A percentile compares a stretch with the other conserved stretches of the same genome.
Conservation (phyloP, 2,329 filamentous ascomycete genomes). For the Sporothrix brasiliensis region DNA sequence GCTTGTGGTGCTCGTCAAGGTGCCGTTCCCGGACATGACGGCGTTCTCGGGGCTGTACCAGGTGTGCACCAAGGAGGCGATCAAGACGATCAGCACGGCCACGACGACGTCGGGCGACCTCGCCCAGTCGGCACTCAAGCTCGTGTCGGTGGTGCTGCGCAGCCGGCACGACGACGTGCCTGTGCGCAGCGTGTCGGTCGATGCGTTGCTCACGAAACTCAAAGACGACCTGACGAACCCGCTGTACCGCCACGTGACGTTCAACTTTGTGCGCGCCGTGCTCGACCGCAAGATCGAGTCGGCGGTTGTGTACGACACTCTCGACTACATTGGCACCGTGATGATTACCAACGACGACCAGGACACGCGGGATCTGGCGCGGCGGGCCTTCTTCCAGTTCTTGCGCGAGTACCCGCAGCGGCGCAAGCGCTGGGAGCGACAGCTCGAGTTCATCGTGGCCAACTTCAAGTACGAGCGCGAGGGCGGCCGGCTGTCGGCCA, state of each 20-base stretch:
- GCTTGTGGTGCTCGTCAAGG: slow-evolving; percentile 81
- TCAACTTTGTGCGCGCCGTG: slow-evolving; percentile 88
- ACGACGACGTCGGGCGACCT: slow-evolving; percentile 80
- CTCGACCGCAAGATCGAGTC: slow-evolving; percentile 84
- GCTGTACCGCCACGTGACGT: slow-evolving; percentile 87
- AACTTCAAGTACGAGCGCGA: slow-evolving; percentile 90
- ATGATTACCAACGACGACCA: slow-evolving; percentile 97
- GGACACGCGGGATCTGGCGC: slow-evolving; percentile 81
- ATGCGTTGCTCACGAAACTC: slow-evolving; percentile 78
- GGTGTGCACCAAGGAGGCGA: slow-evolving; percentile 82
- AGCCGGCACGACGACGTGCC: slow-evolving; percentile 75
- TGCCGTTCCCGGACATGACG: slow-evolving; percentile 66
- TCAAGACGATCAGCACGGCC: slow-evolving; percentile 75
- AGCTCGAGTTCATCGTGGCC: slow-evolving; percentile 83
- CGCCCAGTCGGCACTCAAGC: slow-evolving; percentile 83
- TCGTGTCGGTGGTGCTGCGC: slow-evolving; percentile 81
- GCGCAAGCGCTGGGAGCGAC: slow-evolving; percentile 84
- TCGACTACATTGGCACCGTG: slow-evolving; percentile 84
- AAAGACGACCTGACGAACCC: slow-evolving; percentile 91
- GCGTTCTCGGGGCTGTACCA: slow-evolving; percentile 66
- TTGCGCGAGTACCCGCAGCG: slow-evolving; percentile 92
- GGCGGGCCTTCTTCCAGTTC: slow-evolving; percentile 92
- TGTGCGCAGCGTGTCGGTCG: slow-evolving; percentile 79
- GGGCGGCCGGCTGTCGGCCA: slow-evolving; percentile 85
- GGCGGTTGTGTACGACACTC: slow-evolving; percentile 83